These are phyloP conservation scores for Colletotrichum sp. DNA, from an alignment of 2,329 filamentous ascomycete species.

Conservation along the genomic window DNA sequence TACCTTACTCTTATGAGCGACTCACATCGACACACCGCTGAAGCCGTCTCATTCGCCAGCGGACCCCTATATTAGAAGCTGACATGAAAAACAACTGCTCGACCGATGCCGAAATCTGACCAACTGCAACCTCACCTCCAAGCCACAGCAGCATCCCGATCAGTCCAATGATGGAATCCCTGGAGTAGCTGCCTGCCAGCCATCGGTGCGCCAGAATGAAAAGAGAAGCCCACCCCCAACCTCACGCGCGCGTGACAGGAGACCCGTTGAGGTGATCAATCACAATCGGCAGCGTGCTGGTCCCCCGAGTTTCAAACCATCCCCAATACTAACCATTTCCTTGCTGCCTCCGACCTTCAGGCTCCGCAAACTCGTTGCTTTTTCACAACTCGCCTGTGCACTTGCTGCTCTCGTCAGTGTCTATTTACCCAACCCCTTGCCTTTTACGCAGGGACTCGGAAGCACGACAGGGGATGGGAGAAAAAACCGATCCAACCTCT, in stretches of 20 bases:
- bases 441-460: background rate
- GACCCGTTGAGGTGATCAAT: slow-evolving; percentile 2
- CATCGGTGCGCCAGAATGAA: background rate
- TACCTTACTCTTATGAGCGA: background rate
- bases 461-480: background rate
- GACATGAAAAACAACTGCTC: background rate
- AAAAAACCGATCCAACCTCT: background rate
- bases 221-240: background rate
- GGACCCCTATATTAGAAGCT: background rate
- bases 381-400: background rate
- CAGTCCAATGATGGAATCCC: background rate
- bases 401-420: background rate
- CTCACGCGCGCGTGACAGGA: slow-evolving; percentile 10
- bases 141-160: background rate
- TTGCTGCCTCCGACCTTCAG: background rate
- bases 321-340: background rate
- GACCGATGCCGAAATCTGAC: background rate
- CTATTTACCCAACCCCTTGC: background rate
- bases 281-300: slow-evolving; percentile 7
- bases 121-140: background rate
- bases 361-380: slow-evolving; percentile 11
- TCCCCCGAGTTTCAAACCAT: slow-evolving; percentile 4
- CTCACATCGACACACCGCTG: background rate
- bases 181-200: background rate
- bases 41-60: background rate